Evolutionary conservation across 257 asterid species (phyloP).

Genomic region (Ballota nigra): DNA sequence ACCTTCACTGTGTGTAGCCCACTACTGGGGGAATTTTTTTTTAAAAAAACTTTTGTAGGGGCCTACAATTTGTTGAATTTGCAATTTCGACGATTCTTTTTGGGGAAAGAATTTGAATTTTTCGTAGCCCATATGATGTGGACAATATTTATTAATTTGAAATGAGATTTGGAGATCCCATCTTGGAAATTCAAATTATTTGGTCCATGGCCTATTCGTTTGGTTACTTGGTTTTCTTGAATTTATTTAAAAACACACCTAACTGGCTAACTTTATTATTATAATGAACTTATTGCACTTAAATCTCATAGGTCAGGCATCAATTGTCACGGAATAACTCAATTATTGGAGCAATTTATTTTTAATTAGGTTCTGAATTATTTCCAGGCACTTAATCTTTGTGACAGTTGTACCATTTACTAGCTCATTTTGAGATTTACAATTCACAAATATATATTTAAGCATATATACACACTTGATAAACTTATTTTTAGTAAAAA

Average conservation of each 20-base stretch:
- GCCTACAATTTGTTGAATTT: slow-evolving; percentile 28
- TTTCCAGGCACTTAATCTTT: background rate
- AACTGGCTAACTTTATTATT: slow-evolving; percentile 21
- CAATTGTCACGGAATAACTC: background rate
- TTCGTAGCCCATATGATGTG: slow-evolving; percentile 23
- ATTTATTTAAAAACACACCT: slow-evolving; percentile 5
- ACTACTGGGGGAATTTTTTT: slow-evolving; percentile 3
- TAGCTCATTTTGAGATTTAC: too few relatives aligned
- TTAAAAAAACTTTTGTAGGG: slow-evolving; percentile 24
- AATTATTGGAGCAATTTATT: background rate
- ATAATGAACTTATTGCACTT: slow-evolving; percentile 13
- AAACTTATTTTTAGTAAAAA: too few relatives aligned
- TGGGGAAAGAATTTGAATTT: slow-evolving; percentile 11
- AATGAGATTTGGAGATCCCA: background rate
- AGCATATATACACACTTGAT: too few relatives aligned
- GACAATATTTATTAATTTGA: slow-evolving; percentile 8
- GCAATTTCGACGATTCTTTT: slow-evolving; percentile 15
- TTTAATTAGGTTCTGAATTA: background rate
- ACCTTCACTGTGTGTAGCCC: slow-evolving; percentile 44
- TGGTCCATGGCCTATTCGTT: slow-evolving; percentile 28
- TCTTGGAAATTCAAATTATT: background rate
- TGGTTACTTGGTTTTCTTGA: background rate
- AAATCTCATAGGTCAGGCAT: slow-evolving; percentile 1
- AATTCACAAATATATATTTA: too few relatives aligned
- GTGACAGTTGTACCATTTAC: too few relatives aligned